These are phyloP conservation scores for Lenwebbia sp. DNA, from an alignment of 345 rosid species.

Conservation along the genomic window DNA sequence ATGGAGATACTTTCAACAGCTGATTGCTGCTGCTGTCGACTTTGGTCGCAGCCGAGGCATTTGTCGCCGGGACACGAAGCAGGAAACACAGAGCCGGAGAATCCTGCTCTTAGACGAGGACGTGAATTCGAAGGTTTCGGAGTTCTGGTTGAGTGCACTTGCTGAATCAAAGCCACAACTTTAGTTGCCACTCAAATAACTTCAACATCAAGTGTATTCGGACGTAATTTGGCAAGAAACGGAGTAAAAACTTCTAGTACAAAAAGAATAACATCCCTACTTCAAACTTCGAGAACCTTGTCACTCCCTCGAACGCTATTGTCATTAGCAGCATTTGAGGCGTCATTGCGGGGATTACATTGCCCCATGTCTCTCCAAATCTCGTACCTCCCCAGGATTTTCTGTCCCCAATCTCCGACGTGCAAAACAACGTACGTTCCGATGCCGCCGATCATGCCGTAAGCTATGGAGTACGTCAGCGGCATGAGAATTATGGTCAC, in stretches of 20 bases:
- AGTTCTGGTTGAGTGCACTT: slow-evolving; percentile 60
- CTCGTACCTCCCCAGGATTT: slow-evolving; percentile 25
- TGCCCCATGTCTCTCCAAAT: slow-evolving; percentile 1
- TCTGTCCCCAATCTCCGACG: slow-evolving; percentile 56
- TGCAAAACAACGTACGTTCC: slow-evolving; percentile 61
- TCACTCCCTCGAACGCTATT: neutral
- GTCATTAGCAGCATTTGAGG: neutral
- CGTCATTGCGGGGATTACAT: neutral
- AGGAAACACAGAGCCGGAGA: no score
- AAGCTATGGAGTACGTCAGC: slow-evolving; percentile 75
- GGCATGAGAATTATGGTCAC: slow-evolving; percentile 75
- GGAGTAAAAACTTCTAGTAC: no score
- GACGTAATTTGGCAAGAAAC: no score
- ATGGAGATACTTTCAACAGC: slow-evolving; percentile 63
- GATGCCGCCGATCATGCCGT: slow-evolving; percentile 81
- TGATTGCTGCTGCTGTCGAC: slow-evolving; percentile 51
- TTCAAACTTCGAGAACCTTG: neutral
- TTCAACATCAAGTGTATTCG: no score
- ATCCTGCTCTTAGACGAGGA: slow-evolving; percentile 63
- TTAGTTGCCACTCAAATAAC: no score
- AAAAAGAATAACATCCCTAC: neutral
- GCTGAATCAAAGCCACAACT: slow-evolving; percentile 26
- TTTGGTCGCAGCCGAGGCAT: slow-evolving; percentile 67
- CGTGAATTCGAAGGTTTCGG: slow-evolving; percentile 59
- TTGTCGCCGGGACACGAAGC: slow-evolving; percentile 50